phyloP scores from a whole-genome alignment of 768 basidiomycete genomes.

The Tricholoma flavovirens region DNA sequence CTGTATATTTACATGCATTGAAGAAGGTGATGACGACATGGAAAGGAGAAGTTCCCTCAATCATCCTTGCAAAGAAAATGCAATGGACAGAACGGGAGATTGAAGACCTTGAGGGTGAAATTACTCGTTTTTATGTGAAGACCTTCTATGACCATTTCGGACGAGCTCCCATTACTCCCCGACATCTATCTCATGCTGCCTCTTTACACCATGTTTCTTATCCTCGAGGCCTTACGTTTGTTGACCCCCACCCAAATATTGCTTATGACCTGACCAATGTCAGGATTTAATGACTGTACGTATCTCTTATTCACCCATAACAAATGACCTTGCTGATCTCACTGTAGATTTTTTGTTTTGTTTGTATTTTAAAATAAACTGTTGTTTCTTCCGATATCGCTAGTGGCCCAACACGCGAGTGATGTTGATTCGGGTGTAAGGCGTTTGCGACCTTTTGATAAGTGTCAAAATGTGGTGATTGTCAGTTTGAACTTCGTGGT shows the following conservation, averaged over 20 bases:
- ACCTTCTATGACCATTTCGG: conserved; percentile 1
- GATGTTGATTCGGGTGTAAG: neutral
- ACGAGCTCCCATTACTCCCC: neutral
- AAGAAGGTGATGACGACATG: neutral
- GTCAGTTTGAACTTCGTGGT: neutral
- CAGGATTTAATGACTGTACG: neutral
- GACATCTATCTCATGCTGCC: neutral
- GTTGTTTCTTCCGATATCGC: neutral
- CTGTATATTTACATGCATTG: neutral
- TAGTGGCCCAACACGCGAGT: neutral
- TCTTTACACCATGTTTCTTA: neutral
- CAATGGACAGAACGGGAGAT: neutral
- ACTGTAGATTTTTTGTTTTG: neutral
- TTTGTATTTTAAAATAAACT: neutral
- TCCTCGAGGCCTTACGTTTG: neutral
- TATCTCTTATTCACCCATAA: neutral
- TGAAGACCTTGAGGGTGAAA: neutral
- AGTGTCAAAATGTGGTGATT: neutral
- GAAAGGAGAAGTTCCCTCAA: neutral
- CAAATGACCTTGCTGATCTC: neutral
- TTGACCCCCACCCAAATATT: neutral
- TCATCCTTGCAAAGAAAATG: neutral
- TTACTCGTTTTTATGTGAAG: neutral
- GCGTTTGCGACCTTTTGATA: neutral
- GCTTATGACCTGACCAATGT: neutral